phyloP scores from a whole-genome alignment of 208 protist species.

The Giardia muris region DNA sequence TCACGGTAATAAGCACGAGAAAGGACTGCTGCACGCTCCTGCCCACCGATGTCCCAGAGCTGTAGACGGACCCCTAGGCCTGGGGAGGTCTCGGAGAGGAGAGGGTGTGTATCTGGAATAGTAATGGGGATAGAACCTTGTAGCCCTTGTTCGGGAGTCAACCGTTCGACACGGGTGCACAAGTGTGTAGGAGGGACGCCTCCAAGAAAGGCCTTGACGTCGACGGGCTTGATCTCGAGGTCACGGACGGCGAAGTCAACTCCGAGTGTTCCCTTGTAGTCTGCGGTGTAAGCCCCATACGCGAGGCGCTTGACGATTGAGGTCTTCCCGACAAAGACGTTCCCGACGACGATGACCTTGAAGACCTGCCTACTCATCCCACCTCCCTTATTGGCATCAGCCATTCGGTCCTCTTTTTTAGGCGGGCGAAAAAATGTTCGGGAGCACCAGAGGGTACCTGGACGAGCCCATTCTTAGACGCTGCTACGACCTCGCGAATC shows the following conservation, averaged over 20 bases:
- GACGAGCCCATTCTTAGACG: too few relatives aligned
- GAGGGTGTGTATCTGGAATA: neutral
- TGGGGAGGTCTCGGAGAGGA: neutral
- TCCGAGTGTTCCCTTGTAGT: neutral
- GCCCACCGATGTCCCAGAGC: neutral
- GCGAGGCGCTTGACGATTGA: neutral
- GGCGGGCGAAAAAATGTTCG: too few relatives aligned
- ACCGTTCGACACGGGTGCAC: neutral
- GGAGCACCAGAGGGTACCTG: too few relatives aligned
- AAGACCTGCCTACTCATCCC: too few relatives aligned
- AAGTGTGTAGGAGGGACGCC: neutral
- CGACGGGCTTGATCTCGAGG: neutral
- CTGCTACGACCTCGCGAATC: too few relatives aligned
- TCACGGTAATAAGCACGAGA: neutral
- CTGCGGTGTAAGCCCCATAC: neutral
- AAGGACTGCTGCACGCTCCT: neutral
- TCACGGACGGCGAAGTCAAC: neutral
- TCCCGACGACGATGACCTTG: neutral
- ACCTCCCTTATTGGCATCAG: too few relatives aligned
- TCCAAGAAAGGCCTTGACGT: neutral
- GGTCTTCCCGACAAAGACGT: neutral
- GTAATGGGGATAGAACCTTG: neutral
- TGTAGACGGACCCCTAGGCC: neutral
- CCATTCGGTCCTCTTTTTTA: too few relatives aligned
- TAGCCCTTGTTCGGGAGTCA: neutral